Percentiles rank a stretch among this genome's conserved stretches.
phyloP scores from a whole-genome alignment of 2,329 filamentous ascomycete species.

The Cladosporium oxysporum region DNA sequence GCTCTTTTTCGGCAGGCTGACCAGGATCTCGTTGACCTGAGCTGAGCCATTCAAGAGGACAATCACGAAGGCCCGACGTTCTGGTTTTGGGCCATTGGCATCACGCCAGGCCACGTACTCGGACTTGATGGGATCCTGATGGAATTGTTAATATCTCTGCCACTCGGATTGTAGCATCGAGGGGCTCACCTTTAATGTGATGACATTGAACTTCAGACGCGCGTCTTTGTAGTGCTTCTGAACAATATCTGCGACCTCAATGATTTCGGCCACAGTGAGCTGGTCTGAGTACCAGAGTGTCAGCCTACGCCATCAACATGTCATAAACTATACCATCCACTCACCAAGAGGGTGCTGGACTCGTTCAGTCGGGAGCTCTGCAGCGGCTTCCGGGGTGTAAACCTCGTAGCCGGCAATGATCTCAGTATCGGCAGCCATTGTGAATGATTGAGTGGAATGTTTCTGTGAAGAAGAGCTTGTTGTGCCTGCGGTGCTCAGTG shows the following conservation, averaged over 20 bases:
- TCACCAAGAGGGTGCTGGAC: constrained; percentile 15
- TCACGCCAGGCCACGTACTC: constrained; percentile 40
- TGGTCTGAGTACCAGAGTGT: constrained; percentile 6
- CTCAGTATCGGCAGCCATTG: constrained; percentile 18
- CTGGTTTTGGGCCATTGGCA: constrained; percentile 35
- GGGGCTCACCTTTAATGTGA: constrained; percentile 17
- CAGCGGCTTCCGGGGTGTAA: constrained; percentile 9
- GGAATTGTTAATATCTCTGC: neutral
- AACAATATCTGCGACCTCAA: constrained; percentile 14
- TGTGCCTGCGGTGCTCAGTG: neutral
- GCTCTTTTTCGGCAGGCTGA: constrained; percentile 12
- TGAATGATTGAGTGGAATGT: neutral
- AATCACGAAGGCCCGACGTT: constrained; percentile 48
- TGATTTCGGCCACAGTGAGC: constrained; percentile 18
- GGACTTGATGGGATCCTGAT: constrained; percentile 30
- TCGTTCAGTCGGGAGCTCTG: neutral
- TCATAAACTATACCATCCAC: neutral
- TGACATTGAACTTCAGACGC: constrained; percentile 18
- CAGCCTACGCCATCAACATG: neutral
- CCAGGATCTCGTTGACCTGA: constrained; percentile 21
- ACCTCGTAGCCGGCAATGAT: constrained; percentile 22
- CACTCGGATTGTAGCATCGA: no score
- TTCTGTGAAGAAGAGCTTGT: neutral
- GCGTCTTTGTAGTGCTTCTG: neutral
- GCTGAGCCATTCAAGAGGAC: constrained; percentile 46